Conservation (phyloP, 306 rosid genomes). For the Cicer judaicum region DNA sequence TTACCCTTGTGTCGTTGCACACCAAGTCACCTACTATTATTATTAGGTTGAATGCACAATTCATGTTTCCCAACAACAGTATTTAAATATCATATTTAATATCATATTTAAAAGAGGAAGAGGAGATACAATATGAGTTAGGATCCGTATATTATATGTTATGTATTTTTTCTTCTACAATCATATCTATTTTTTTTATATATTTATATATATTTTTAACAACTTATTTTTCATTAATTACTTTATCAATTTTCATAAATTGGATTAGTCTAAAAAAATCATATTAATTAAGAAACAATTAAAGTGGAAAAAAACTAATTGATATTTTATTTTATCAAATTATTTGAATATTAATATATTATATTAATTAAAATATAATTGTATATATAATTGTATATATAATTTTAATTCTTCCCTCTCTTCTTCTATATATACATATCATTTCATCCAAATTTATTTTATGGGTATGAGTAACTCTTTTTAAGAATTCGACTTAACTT, state of each 20-base stretch:
- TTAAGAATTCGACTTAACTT: too few relatives aligned
- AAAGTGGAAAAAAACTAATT: too few relatives aligned
- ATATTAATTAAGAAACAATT: too few relatives aligned
- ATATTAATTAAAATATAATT: too few relatives aligned
- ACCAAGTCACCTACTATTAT: constrained; percentile 38
- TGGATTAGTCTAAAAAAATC: not conserved
- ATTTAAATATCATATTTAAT: constrained; percentile 23
- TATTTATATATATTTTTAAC: not conserved
- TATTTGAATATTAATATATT: too few relatives aligned
- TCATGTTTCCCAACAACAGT: constrained; percentile 44
- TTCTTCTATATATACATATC: too few relatives aligned
- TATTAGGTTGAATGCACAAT: constrained; percentile 25
- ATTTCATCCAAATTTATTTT: too few relatives aligned
- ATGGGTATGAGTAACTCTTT: too few relatives aligned
- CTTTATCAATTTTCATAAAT: not conserved
- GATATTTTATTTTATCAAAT: too few relatives aligned
- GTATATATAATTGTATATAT: too few relatives aligned
- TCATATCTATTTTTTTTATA: not conserved
- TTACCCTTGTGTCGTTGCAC: constrained; percentile 22
- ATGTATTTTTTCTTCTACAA: not conserved
- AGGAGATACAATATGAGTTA: not conserved
- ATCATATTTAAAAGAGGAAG: too few relatives aligned
- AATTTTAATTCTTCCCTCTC: too few relatives aligned
- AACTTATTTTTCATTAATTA: not conserved
- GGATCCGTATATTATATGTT: not conserved